Evolutionary conservation across 306 rosid species (phyloP).

Genomic region (Begonia fuchsioides): DNA sequence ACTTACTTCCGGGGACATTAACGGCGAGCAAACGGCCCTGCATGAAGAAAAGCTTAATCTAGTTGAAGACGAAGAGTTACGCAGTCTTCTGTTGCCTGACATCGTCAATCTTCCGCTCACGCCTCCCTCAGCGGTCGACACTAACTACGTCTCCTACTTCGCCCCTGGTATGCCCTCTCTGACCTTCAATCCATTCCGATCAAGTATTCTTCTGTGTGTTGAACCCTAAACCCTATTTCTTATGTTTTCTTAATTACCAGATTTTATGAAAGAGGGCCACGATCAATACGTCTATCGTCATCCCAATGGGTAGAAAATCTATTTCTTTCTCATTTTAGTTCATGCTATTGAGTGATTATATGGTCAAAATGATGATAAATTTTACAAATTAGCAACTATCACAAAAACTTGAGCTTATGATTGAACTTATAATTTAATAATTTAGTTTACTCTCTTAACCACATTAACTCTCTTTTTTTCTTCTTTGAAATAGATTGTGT

Average conservation of each 20-base stretch:
- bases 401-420: no score
- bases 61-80: slow-evolving; percentile 29
- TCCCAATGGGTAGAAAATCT: slow-evolving; percentile 59
- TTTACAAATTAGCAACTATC: no score
- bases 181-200: not conserved
- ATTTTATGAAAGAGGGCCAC: slow-evolving; percentile 60
- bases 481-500: slow-evolving; percentile 32
- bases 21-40: no score
- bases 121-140: slow-evolving; percentile 64
- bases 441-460: no score
- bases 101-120: slow-evolving; percentile 39
- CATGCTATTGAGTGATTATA: not conserved
- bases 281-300: slow-evolving; percentile 81
- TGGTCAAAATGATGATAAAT: not conserved
- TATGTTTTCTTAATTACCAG: slow-evolving; percentile 20
- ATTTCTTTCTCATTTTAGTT: not conserved
- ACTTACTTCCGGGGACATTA: no score
- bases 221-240: slow-evolving; percentile 30
- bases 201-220: no score
- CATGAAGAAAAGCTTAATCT: not conserved
- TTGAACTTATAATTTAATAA: no score
- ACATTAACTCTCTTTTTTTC: not conserved
- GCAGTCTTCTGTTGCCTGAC: slow-evolving; percentile 47
- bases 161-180: slow-evolving; percentile 61
- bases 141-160: slow-evolving; percentile 64